A percentile compares a stretch with the other conserved stretches of the same genome.
phyloP scores from a whole-genome alignment of 2,329 filamentous ascomycete species.

The Chaetomiaceae sp. region DNA sequence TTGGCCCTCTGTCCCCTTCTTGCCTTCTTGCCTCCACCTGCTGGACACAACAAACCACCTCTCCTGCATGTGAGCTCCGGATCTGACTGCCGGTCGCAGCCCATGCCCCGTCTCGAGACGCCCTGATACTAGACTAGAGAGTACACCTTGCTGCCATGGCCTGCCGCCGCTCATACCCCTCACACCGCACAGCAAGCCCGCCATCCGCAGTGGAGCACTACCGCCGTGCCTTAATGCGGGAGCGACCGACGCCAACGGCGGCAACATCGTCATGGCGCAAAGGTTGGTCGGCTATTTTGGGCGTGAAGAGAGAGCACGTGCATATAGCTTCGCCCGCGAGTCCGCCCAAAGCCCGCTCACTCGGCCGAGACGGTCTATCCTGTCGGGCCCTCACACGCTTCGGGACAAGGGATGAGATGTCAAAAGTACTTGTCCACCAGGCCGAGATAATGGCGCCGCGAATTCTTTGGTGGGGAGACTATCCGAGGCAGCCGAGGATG shows the following conservation, averaged over 20 bases:
- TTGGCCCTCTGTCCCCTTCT: not conserved
- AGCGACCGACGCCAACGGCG: not conserved
- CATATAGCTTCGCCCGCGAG: no score
- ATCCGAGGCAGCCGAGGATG: no score
- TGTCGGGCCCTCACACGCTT: no score
- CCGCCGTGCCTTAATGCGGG: not conserved
- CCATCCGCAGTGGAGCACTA: not conserved
- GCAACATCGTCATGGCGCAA: not conserved
- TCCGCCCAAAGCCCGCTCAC: no score
- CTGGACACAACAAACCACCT: slow-evolving; percentile 6
- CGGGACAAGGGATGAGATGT: no score
- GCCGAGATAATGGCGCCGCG: no score
- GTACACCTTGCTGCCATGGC: not conserved
- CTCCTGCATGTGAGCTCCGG: not conserved
- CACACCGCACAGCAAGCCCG: not conserved
- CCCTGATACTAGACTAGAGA: not conserved
- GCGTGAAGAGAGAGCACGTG: no score
- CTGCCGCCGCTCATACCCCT: not conserved
- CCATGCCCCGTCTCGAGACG: not conserved
- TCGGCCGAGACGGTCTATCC: no score
- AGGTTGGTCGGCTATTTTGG: no score
- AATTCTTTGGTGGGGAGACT: no score
- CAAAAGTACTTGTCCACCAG: no score
- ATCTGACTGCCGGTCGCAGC: not conserved
- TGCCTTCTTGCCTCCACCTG: not conserved